phyloP scores from a whole-genome alignment of 495 filamentous ascomycete species.

The Choiromyces venosus region DNA sequence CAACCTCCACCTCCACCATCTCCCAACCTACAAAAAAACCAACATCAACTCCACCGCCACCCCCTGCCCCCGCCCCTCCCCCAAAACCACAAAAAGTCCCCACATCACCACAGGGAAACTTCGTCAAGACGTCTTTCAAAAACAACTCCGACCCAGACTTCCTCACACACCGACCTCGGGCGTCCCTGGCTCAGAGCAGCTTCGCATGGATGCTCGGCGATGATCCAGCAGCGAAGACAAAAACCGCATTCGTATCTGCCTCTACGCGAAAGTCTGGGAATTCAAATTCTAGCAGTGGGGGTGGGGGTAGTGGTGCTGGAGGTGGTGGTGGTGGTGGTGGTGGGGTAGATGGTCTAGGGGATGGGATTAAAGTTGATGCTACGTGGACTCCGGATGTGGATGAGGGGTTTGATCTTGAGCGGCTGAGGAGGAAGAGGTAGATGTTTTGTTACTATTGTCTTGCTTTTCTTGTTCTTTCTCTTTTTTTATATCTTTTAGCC shows the following conservation, averaged over 20 bases:
- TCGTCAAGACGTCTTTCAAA: constrained; percentile 40
- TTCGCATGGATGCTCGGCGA: constrained; percentile 89
- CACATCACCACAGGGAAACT: constrained; percentile 33
- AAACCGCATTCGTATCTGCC: constrained; percentile 34
- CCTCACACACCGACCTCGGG: constrained; percentile 48
- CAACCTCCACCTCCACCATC: not conserved
- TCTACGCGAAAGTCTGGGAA: not conserved
- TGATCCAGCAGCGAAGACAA: constrained; percentile 32
- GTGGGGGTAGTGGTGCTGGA: not conserved
- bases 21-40: not conserved
- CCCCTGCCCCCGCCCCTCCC: not conserved
- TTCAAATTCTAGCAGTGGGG: constrained; percentile 7
- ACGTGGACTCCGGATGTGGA: constrained; percentile 4
- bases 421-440: constrained; percentile 15
- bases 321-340: constrained; percentile 8
- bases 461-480: not conserved
- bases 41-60: constrained; percentile 10
- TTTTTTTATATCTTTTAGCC: not conserved
- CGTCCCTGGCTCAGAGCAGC: constrained; percentile 71
- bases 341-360: constrained; percentile 6
- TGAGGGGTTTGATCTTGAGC: constrained; percentile 30
- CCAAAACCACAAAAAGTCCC: constrained; percentile 25
- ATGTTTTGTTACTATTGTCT: no score
- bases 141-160: constrained; percentile 42
- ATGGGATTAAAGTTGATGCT: constrained; percentile 1